Base-by-base conservation (phyloP, 2,329 filamentous ascomycete species). In the Fusarium agapanthi region DNA sequence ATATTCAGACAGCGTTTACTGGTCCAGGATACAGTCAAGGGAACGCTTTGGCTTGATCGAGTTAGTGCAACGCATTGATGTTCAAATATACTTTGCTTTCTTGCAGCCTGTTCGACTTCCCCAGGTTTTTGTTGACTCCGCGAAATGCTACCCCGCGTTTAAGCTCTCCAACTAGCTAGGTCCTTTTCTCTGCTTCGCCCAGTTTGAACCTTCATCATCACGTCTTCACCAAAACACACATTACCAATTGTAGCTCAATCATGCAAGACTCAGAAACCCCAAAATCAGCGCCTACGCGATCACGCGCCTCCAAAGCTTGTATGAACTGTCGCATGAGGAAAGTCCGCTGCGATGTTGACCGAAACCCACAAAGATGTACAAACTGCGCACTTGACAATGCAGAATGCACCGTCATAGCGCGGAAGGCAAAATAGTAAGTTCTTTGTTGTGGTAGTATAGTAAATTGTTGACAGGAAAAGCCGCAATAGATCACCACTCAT, bases 401-500 rank as follows among this genome's bases (percentile, higher is more conserved):
- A 0, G 50, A 54, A 10, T 54, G 34, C 0, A 38, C 15, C 0
- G 50, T 54, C 14, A 7, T n/a, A 14, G 50, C 34, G 4, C 15
- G 50, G 2, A 37, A 34, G 8, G 5, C 34, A 3, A 54, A 40
- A 13, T 54, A 54, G 50, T 54, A 4, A n/a, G 50, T 54, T 16
- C 0, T 3, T 22, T 24, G 5, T 8, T 6, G 4, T 2, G 16
- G 10, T 26, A 3, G 13, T 12, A 15, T 5, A 3, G n/a, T 8
- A 3, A 4, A 9, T 15, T 8, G 1, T 16, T 51, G 18, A 51
- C 32, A 20, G 18, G 18, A 37, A 13, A 22, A 53, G 50, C 10
- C 34, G 24, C 6, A 54, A 54, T 6, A 28, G 34, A n/a, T 2
- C 11, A 10, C 1, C 14, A 12, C 14, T 16, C 2, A 13, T 28